These are phyloP conservation scores for Irpex lacteus DNA, from an alignment of 1,284 basidiomycete species.

Conservation along the genomic window DNA sequence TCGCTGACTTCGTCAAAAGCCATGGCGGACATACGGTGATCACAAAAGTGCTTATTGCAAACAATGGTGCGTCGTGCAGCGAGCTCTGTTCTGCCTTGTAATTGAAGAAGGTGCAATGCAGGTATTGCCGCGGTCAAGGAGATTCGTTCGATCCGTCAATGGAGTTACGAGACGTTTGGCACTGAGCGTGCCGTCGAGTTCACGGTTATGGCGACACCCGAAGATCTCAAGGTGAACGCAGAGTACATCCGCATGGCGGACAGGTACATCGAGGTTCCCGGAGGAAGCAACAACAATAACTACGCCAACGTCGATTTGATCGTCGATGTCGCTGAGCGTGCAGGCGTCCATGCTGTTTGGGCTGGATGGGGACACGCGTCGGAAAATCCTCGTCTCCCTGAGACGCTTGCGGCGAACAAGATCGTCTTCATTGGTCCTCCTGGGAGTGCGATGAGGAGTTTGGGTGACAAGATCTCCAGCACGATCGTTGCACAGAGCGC, in stretches of 20 bases:
- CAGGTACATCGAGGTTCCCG: constrained; percentile 98
- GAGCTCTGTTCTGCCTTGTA: background rate
- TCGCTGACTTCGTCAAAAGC: constrained; percentile 89
- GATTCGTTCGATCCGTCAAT: constrained; percentile 98
- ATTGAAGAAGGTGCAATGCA: constrained; percentile 31
- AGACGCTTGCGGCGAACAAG: constrained; percentile 89
- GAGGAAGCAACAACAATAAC: constrained; percentile 99
- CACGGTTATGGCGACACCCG: constrained; percentile 99
- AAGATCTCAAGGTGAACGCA: constrained; percentile 98
- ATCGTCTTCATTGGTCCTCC: constrained; percentile 99
- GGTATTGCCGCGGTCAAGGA: constrained; percentile 99
- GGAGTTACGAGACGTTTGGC: constrained; percentile 99
- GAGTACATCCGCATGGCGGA: constrained; percentile 99
- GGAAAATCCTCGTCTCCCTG: constrained; percentile 98
- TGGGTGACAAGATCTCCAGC: constrained; percentile 99
- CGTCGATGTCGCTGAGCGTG: constrained; percentile 96
- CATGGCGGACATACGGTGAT: constrained; percentile 98
- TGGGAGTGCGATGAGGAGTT: constrained; percentile 97
- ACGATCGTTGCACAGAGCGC: constrained; percentile 99
- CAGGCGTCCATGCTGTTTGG: constrained; percentile 99
- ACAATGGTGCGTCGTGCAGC: constrained; percentile 69
- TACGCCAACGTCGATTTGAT: constrained; percentile 99
- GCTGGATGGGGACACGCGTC: constrained; percentile 99
- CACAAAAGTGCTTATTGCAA: constrained; percentile 97
- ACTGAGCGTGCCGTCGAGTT: constrained; percentile 96